Conservation (phyloP, 495 filamentous ascomycete species). For the Cercophora samala region DNA sequence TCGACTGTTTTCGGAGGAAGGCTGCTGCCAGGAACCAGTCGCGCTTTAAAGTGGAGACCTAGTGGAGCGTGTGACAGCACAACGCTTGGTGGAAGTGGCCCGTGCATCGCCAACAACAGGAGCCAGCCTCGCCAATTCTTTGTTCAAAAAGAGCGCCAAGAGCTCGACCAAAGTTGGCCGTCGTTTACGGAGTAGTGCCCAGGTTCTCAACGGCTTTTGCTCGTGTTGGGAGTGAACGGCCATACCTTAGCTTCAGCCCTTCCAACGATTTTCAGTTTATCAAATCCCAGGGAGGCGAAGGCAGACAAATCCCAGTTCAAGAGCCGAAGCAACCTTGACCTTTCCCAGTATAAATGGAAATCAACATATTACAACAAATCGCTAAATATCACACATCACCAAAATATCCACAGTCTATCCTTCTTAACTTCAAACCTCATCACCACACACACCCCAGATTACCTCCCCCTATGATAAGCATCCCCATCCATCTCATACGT, state of each 20-base stretch:
- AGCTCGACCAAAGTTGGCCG: neutral
- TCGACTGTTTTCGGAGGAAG: slow-evolving; percentile 24
- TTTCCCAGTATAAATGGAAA: neutral
- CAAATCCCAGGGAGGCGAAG: too few species aligned
- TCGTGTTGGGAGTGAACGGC: too few species aligned
- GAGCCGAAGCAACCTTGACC: neutral
- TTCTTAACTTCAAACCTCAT: neutral
- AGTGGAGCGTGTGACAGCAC: neutral
- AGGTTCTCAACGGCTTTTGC: too few species aligned
- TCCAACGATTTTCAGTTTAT: too few species aligned
- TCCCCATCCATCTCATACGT: slow-evolving; percentile 42
- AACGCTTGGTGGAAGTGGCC: neutral
- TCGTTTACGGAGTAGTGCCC: neutral
- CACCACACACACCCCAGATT: neutral
- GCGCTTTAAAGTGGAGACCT: neutral
- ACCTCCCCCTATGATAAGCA: slow-evolving; percentile 7
- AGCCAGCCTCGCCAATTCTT: neutral
- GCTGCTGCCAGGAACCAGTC: slow-evolving; percentile 5
- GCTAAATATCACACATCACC: neutral
- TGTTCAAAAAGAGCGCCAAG: neutral
- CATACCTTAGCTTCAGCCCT: too few species aligned
- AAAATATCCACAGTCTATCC: neutral
- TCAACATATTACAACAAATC: neutral
- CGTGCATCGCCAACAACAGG: neutral
- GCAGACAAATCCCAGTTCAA: too few species aligned